Evolutionary conservation across 495 filamentous ascomycete genomes (phyloP), one percentile per base, ranked within the genome.

Genomic region (Xylaria sp.): DNA sequence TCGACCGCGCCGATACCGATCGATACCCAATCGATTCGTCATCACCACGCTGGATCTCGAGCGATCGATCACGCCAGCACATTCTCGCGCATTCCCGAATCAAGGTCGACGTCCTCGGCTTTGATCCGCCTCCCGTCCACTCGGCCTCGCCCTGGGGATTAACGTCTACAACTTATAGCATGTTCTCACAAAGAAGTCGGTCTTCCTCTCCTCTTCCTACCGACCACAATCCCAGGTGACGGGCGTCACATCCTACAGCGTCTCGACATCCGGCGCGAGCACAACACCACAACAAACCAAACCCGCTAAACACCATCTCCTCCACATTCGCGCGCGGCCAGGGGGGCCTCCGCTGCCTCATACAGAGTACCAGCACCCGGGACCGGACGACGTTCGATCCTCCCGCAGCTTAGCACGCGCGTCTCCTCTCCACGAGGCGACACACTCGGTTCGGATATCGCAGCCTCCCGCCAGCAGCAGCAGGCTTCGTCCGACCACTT

Each of bases 221-320:
- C 84, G 84, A 85, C 80, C 83, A 84, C 83, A 85, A 82, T 82
- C 82, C 84, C 82, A 85, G 84, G 84, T 86, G 84, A 86, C 83
- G 73, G 81, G 82, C 73, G 77, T 85, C 82, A 81, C 82, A 79
- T 81, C 78, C 79, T 78, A 68, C 76, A 76, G 82, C 83, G 81
- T 80, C 78, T 80, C 83, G 82, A 80, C 83, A 82, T 55, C 79
- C 79, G 77, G 79, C 83, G 82, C 83, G 55, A 73, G 61, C 66
- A 65, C 71, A 73, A 35, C 9, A 11, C 7, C 66, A 74, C 53
- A 61, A 69, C 71, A 64, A 41, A 74, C n/a, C n/a, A n/a, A n/a
- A n/a, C n/a, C n/a, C n/a, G n/a, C n/a, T n/a, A n/a, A 72, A 53
- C 46, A 78, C 31, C 59, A 71, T 29, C n/a, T n/a, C n/a, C 64